Percentiles rank a stretch among this genome's conserved stretches.
phyloP scores from a whole-genome alignment of 2,329 filamentous ascomycete genomes.

The Cladosporium colombiae region DNA sequence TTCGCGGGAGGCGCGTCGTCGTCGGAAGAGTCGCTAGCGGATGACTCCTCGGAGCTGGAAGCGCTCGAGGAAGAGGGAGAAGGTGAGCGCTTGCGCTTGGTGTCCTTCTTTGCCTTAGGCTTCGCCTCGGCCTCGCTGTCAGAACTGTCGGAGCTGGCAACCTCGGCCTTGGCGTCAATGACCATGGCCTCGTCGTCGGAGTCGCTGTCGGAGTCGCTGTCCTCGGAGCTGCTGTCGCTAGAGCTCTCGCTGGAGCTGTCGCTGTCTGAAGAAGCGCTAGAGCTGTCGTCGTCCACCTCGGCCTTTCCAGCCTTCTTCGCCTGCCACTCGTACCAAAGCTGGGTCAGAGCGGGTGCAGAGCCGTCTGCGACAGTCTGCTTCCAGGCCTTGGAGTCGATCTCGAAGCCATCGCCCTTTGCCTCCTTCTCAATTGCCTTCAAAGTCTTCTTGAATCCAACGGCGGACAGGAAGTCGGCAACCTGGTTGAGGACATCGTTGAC shows the following conservation, averaged over 20 bases:
- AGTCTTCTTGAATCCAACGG: constrained; percentile 37
- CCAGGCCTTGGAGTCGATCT: constrained; percentile 25
- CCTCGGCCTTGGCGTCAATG: constrained; percentile 11
- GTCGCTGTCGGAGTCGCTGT: constrained; percentile 28
- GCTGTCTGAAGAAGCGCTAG: constrained; percentile 19
- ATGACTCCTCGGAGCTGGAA: constrained; percentile 25
- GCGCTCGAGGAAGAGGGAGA: constrained; percentile 14
- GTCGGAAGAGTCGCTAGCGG: constrained; percentile 19
- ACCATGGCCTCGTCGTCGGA: constrained; percentile 18
- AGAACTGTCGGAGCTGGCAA: constrained; percentile 21
- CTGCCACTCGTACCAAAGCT: constrained; percentile 18
- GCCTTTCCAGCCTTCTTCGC: constrained; percentile 24
- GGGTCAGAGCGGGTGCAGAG: constrained; percentile 19
- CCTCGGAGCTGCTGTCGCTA: constrained; percentile 20
- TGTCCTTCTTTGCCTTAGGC: constrained; percentile 14
- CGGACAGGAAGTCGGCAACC: constrained; percentile 34
- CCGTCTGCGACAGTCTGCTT: constrained; percentile 25
- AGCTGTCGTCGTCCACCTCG: constrained; percentile 19
- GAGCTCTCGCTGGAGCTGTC: constrained; percentile 17
- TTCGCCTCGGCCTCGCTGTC: constrained; percentile 16
- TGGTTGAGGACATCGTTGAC: constrained; percentile 27
- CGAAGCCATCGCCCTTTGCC: constrained; percentile 34
- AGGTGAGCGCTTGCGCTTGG: constrained; percentile 24
- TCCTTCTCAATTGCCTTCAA: constrained; percentile 35
- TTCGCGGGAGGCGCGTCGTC: constrained; percentile 35